Conservation (phyloP, 495 filamentous ascomycete genomes). For the Trichoderma reesei region DNA sequence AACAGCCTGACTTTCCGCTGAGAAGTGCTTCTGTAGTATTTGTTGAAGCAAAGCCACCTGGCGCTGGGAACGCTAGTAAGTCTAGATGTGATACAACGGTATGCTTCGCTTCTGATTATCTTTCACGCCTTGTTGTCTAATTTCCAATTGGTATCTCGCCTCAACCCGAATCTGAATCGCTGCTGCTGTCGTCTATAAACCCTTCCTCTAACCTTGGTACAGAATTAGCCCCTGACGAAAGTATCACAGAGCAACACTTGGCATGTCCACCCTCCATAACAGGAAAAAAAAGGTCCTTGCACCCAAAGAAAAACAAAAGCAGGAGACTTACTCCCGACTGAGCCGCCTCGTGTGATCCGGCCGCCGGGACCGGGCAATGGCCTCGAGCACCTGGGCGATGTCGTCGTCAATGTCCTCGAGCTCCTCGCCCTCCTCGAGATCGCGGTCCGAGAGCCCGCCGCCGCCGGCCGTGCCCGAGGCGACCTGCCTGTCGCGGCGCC, state of each 20-base stretch:
- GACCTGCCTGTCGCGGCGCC: background rate
- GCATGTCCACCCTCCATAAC: too few species aligned
- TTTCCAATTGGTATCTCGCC: background rate
- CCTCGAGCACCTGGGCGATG: slow-evolving; percentile 53
- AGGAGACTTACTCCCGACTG: slow-evolving; percentile 54
- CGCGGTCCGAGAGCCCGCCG: slow-evolving; percentile 23
- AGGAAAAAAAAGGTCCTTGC: background rate
- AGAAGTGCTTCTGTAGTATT: too few species aligned
- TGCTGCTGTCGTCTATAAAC: slow-evolving; percentile 20
- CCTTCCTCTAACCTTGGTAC: slow-evolving; percentile 27
- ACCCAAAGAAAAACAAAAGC: background rate
- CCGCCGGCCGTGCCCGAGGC: slow-evolving; percentile 29
- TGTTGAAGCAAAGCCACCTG: too few species aligned
- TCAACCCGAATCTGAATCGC: background rate
- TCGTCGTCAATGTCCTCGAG: slow-evolving; percentile 57
- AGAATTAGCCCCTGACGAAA: background rate
- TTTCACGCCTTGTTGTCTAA: background rate
- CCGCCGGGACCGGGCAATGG: slow-evolving; percentile 45
- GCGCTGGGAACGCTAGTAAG: too few species aligned
- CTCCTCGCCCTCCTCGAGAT: slow-evolving; percentile 50
- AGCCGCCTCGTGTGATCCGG: slow-evolving; percentile 47
- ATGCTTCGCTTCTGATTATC: background rate
- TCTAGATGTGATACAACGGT: background rate
- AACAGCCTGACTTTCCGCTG: too few species aligned
- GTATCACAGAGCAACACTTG: too few species aligned